phyloP scores from a whole-genome alignment of 306 rosid genomes.

The Rubus parviflorus region DNA sequence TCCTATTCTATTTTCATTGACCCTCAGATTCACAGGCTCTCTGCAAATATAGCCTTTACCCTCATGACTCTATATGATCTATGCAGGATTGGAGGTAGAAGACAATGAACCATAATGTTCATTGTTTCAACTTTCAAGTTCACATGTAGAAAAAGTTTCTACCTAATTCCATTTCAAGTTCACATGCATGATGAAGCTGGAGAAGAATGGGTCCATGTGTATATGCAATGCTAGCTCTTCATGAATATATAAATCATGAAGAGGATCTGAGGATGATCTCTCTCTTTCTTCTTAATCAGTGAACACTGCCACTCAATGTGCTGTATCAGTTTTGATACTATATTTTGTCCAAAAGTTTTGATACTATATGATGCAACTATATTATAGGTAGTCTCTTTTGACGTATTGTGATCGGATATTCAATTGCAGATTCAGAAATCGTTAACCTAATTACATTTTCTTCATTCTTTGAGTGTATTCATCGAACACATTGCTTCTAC shows the following conservation, averaged over 20 bases:
- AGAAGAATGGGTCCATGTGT: conserved; percentile 1
- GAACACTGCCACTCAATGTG: too few species aligned
- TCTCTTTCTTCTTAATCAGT: neutral
- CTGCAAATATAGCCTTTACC: neutral
- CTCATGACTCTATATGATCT: neutral
- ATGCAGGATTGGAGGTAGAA: neutral
- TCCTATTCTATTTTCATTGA: conserved; percentile 6
- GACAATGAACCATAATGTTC: conserved; percentile 13
- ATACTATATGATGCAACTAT: too few species aligned
- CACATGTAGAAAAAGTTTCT: conserved; percentile 21
- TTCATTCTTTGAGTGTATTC: too few species aligned
- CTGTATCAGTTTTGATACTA: too few species aligned
- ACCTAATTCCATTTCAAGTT: neutral
- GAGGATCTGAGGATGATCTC: neutral
- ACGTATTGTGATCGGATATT: too few species aligned
- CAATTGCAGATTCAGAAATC: too few species aligned
- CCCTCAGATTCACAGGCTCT: conserved; percentile 6
- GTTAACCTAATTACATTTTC: too few species aligned
- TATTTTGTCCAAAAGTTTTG: too few species aligned
- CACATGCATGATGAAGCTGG: neutral
- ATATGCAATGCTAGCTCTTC: neutral
- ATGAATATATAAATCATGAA: neutral
- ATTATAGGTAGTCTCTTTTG: too few species aligned
- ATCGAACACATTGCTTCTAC: too few species aligned
- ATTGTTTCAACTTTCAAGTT: neutral